phyloP scores from a whole-genome alignment of 176 grass and related monocot species.

The Thinopyrum elongatum region DNA sequence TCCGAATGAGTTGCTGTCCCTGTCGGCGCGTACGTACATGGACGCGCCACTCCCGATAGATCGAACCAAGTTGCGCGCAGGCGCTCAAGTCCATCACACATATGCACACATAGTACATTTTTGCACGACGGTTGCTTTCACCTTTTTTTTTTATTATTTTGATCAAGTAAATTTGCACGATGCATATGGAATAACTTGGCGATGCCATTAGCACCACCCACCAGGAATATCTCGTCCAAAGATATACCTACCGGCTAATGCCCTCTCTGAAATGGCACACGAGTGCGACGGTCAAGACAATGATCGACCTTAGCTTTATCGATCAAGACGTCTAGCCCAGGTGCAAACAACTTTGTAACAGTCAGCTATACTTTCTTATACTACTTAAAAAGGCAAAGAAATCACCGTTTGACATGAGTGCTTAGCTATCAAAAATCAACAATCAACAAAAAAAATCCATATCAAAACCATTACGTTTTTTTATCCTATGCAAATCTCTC shows the following conservation, averaged over 20 bases:
- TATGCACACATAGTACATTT: too few species aligned
- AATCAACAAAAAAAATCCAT: too few species aligned
- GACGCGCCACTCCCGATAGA: conserved; percentile 19
- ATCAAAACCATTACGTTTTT: too few species aligned
- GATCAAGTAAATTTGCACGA: neutral
- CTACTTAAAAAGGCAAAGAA: neutral
- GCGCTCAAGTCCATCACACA: too few species aligned
- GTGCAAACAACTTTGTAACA: neutral
- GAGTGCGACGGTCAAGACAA: conserved; percentile 3
- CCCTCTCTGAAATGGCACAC: neutral
- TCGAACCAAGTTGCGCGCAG: conserved; percentile 21
- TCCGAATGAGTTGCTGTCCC: conserved; percentile 2
- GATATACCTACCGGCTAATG: neutral
- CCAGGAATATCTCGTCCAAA: neutral
- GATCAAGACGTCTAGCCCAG: neutral
- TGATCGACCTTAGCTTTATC: conserved; percentile 4
- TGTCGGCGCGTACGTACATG: neutral
- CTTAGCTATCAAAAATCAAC: too few species aligned
- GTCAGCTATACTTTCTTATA: neutral
- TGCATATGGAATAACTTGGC: neutral
- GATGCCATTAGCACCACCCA: conserved; percentile 2
- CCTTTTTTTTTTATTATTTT: neutral
- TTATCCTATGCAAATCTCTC: too few species aligned
- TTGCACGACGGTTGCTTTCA: neutral
- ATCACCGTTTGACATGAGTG: too few species aligned